Percentiles rank a stretch among this genome's conserved stretches.
These are phyloP conservation scores for Metrosideros polymorpha DNA, from an alignment of 441 rosid genomes.

Conservation along the genomic window DNA sequence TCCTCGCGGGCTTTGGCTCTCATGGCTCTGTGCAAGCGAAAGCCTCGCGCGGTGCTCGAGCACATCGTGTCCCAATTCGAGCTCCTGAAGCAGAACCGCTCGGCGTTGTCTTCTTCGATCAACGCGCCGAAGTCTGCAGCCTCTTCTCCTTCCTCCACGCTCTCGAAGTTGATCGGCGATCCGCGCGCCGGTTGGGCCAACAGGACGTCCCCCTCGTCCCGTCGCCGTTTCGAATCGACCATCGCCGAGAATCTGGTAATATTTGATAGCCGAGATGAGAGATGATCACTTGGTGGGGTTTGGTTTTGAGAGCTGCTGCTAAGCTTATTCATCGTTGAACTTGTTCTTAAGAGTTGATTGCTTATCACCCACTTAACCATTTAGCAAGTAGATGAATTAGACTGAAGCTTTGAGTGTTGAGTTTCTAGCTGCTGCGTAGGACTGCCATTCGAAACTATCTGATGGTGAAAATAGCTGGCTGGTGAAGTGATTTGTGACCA, in stretches of 20 bases:
- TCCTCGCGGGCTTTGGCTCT: background rate
- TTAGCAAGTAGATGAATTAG: background rate
- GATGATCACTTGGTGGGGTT: background rate
- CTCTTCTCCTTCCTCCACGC: background rate
- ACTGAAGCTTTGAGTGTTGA: background rate
- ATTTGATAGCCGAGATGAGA: background rate
- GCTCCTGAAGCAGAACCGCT: background rate
- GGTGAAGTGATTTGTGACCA: background rate
- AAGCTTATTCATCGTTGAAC: background rate
- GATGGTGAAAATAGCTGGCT: background rate
- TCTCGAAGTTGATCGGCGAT: background rate
- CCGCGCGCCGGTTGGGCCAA: background rate
- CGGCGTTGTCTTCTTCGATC: background rate
- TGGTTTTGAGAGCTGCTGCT: background rate
- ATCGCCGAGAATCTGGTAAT: slow-evolving; percentile 26
- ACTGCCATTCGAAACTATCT: background rate
- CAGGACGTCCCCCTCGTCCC: background rate
- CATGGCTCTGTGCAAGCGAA: background rate
- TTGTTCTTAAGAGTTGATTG: background rate
- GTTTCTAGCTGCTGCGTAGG: background rate
- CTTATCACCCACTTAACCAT: background rate
- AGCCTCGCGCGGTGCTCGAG: background rate
- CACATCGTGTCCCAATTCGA: background rate
- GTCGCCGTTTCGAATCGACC: slow-evolving; percentile 33
- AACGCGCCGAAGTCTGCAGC: background rate